These are phyloP conservation scores for Paramecium pentaurelia DNA, from an alignment of 73 alveolate species.

Conservation along the genomic window DNA sequence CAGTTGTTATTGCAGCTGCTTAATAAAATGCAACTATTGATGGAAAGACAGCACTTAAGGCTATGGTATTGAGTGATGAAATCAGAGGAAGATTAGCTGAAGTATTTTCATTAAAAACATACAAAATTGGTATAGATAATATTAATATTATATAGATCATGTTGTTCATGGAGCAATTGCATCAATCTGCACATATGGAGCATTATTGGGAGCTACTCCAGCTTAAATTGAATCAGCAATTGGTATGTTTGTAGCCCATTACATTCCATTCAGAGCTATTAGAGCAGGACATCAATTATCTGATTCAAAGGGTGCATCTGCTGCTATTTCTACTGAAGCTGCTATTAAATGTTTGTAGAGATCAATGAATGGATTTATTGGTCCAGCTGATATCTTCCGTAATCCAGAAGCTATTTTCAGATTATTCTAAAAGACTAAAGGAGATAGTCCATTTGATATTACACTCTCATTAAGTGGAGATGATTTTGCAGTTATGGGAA, in stretches of 20 bases:
- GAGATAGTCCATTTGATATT: conserved; percentile 79
- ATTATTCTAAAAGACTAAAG: conserved; percentile 47
- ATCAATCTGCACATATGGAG: conserved; percentile 82
- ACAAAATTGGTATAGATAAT: conserved; percentile 62
- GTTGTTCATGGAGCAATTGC: conserved; percentile 96
- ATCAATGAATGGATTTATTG: conserved; percentile 91
- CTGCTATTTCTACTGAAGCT: conserved; percentile 86
- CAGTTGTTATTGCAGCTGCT: conserved; percentile 95
- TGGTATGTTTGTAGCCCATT: conserved; percentile 91
- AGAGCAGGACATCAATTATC: conserved; percentile 87
- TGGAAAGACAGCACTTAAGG: conserved; percentile 78
- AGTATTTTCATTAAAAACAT: conserved; percentile 76
- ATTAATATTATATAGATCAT: conserved; percentile 79
- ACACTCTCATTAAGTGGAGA: conserved; percentile 69
- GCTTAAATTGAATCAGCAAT: conserved; percentile 88
- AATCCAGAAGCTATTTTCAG: conserved; percentile 92
- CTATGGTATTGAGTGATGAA: conserved; percentile 92
- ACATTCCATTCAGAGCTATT: conserved; percentile 96
- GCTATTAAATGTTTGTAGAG: conserved; percentile 73
- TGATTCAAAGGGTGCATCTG: conserved; percentile 76
- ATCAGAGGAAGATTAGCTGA: conserved; percentile 97
- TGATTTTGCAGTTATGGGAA: conserved; percentile 89
- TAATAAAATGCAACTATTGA: conserved; percentile 60
- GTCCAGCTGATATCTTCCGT: conserved; percentile 95
- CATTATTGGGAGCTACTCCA: conserved; percentile 82